These are phyloP conservation scores for Verticillium zaregamsianum DNA, from an alignment of 2,329 filamentous ascomycete species.

Conservation along the genomic window DNA sequence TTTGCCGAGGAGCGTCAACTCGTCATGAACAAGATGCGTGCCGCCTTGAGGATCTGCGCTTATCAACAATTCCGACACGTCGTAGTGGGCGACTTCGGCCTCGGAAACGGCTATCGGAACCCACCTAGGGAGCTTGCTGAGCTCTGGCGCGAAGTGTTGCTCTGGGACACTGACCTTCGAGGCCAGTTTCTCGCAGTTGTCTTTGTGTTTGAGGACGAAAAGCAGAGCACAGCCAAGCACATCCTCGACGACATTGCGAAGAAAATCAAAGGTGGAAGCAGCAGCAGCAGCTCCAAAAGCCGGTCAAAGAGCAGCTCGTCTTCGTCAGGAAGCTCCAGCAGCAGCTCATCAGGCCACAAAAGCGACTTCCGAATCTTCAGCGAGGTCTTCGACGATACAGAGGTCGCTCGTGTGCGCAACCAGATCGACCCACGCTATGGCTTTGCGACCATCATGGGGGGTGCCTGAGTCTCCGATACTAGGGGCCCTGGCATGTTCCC, in stretches of 20 bases:
- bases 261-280: slow-evolving; percentile 30
- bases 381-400: slow-evolving; percentile 43
- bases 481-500: background rate
- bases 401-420: slow-evolving; percentile 46
- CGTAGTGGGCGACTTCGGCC: slow-evolving; percentile 61
- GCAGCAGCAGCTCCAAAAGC: slow-evolving; percentile 22
- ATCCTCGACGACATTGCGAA: slow-evolving; percentile 53
- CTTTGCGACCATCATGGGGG: slow-evolving; percentile 14
- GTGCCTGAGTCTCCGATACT: slow-evolving; percentile 5
- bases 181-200: slow-evolving; percentile 59
- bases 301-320: slow-evolving; percentile 27
- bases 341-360: slow-evolving; percentile 17
- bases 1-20: slow-evolving; percentile 68
- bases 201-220: slow-evolving; percentile 59
- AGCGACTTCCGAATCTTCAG: slow-evolving; percentile 51
- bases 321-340: slow-evolving; percentile 16
- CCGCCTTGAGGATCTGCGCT: slow-evolving; percentile 65
- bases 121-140: slow-evolving; percentile 61
- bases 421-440: slow-evolving; percentile 52
- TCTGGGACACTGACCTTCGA: slow-evolving; percentile 58
- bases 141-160: slow-evolving; percentile 61
- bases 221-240: slow-evolving; percentile 47
- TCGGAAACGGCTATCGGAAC: slow-evolving; percentile 61
- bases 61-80: slow-evolving; percentile 53
- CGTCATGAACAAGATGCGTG: slow-evolving; percentile 69